Evolutionary conservation across 2,329 filamentous ascomycete species (phyloP), one percentile per base, ranked within the genome.

Genomic region (Didymellaceae sp.): DNA sequence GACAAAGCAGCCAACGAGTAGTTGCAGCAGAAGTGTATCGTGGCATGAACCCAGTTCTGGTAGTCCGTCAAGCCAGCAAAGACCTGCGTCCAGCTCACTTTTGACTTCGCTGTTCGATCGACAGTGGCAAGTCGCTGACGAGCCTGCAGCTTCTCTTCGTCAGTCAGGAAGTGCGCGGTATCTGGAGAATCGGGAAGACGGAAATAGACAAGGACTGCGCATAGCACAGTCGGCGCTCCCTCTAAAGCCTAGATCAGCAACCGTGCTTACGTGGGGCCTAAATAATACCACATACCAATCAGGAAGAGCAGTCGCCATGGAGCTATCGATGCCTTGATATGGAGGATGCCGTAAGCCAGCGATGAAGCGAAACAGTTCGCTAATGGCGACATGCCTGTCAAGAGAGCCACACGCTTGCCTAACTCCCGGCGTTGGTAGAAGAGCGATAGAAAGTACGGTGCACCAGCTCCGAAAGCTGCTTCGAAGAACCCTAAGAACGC

Each of bases 51-150:
- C 32, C 32, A 35, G 18, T 35, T 35, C 18, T 35, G 17, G 32
- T 35, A 35, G n/a, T 35, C 32, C 5, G 5, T 18, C 4, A 35
- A 18, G 18, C 32, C 32, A 21, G 32, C 32, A 11, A 35, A 73
- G 2, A 31, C 13, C 13, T 31, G 28, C 9, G 6, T 14, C 28
- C 13, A 14, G 13, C 8, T 14, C 4, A 31, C 8, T 14, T 31
- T 31, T 2, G 28, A 31, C n/a, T 31, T 31, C 4, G 6, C 13
- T 6, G 28, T 31, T 9, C 8, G 6, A 14, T 31, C 28, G 3
- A 10, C 8, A 5, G 28, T 31, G 5, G 3, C 28, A 6, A 31
- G 6, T 10, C 28, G 28, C 28, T 31, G 8, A 14, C 6, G 8
- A 14, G 28, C 28, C 5, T 14, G 13, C 28, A 14, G 6, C 3